These are phyloP conservation scores for Trichosanthes cucumerina DNA, from an alignment of 306 rosid species.

Conservation along the genomic window DNA sequence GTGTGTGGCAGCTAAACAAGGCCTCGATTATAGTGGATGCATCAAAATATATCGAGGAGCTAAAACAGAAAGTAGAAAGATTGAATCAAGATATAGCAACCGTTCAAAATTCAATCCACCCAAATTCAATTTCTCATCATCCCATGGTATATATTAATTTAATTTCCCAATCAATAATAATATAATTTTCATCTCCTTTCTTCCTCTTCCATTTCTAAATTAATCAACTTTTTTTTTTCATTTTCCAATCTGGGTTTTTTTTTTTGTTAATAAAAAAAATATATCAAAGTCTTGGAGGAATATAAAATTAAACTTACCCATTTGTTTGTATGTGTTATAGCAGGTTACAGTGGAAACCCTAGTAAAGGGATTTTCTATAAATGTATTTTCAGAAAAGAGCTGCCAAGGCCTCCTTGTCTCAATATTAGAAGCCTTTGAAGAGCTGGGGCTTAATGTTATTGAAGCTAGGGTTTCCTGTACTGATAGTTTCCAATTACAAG, in stretches of 20 bases:
- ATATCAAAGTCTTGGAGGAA: too few species aligned
- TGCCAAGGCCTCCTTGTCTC: conserved; percentile 83
- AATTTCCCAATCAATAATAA: not conserved
- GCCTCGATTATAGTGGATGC: conserved; percentile 84
- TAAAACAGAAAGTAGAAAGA: conserved; percentile 71
- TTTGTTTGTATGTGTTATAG: conserved; percentile 23
- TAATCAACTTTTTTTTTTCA: not conserved
- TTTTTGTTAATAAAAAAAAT: not conserved
- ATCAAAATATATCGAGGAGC: conserved; percentile 75
- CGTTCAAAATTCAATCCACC: conserved; percentile 45
- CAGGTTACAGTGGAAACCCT: conserved; percentile 86
- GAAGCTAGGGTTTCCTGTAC: conserved; percentile 99
- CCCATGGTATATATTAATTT: conserved; percentile 58
- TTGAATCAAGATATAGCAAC: conserved; percentile 56
- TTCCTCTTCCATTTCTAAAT: not conserved
- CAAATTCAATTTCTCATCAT: conserved; percentile 20
- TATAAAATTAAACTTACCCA: not conserved
- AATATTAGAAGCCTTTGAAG: conserved; percentile 75
- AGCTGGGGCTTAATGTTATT: conserved; percentile 62
- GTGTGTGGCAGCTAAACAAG: conserved; percentile 43
- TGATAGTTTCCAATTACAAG: conserved; percentile 69
- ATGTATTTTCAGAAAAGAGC: conserved; percentile 48
- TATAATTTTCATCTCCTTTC: too few species aligned
- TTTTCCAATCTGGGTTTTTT: not conserved
- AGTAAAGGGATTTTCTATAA: conserved; percentile 74